Percentiles rank a stretch among this genome's conserved stretches.
Evolutionary conservation across 2,329 filamentous ascomycete species (phyloP).

Genomic region (Arthrobotrys musiformis): DNA sequence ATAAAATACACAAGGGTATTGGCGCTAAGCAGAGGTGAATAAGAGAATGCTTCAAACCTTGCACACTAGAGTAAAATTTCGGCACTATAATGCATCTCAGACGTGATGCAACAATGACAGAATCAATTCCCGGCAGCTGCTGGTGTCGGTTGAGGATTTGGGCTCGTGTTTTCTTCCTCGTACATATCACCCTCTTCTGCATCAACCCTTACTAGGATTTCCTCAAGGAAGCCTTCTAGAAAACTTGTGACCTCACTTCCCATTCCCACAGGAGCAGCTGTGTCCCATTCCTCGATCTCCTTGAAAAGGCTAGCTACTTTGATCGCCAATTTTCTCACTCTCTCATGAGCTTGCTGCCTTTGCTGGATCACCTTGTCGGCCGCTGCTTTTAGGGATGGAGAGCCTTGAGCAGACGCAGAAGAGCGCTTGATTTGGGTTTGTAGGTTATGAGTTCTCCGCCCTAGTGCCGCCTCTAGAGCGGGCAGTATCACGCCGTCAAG

Average conservation of each 20-base stretch:
- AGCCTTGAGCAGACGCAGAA: slow-evolving; percentile 52
- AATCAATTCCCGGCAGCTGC: slow-evolving; percentile 22
- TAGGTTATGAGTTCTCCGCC: slow-evolving; percentile 74
- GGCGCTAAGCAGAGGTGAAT: slow-evolving; percentile 53
- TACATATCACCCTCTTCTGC: slow-evolving; percentile 74
- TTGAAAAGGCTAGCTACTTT: slow-evolving; percentile 85
- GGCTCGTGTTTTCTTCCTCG: slow-evolving; percentile 46
- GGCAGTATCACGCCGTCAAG: slow-evolving; percentile 92
- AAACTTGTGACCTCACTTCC: slow-evolving; percentile 88
- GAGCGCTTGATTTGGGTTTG: slow-evolving; percentile 62
- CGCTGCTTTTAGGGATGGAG: slow-evolving; percentile 56
- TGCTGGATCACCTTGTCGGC: slow-evolving; percentile 69
- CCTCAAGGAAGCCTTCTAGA: slow-evolving; percentile 89
- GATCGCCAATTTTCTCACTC: slow-evolving; percentile 80
- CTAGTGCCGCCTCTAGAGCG: slow-evolving; percentile 88
- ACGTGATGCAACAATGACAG: slow-evolving; percentile 9
- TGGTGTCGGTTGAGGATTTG: slow-evolving; percentile 17
- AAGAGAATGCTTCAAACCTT: slow-evolving; percentile 38
- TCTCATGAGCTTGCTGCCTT: slow-evolving; percentile 82
- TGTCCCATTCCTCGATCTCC: slow-evolving; percentile 90
- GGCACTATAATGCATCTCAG: background rate
- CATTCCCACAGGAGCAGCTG: slow-evolving; percentile 89
- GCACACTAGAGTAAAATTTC: slow-evolving; percentile 37
- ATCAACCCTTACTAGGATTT: slow-evolving; percentile 91
- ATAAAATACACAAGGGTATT: slow-evolving; percentile 56